A percentile compares a stretch with the other conserved stretches of the same genome.
phyloP scores from a whole-genome alignment of 805 yeast species.

The Spathaspora sp. region DNA sequence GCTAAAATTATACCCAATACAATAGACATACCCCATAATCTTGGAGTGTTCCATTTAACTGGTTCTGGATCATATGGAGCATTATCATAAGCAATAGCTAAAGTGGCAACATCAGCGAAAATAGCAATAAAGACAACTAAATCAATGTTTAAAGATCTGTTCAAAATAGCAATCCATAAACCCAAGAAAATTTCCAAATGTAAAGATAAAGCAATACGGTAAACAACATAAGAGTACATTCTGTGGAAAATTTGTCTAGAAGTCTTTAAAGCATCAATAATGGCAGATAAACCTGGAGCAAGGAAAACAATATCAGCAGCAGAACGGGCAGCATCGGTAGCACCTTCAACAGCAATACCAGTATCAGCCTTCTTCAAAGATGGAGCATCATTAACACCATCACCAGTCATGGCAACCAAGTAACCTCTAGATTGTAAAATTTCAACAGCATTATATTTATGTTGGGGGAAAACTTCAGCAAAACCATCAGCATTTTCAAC shows the following conservation, averaged over 20 bases:
- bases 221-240: constrained; percentile 96
- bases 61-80: constrained; percentile 93
- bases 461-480: constrained; percentile 98
- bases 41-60: constrained; percentile 95
- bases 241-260: constrained; percentile 98
- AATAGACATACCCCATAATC: constrained; percentile 96
- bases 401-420: constrained; percentile 99
- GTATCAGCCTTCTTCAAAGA: constrained; percentile 87
- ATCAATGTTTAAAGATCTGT: constrained; percentile 82
- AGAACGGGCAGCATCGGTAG: constrained; percentile 95
- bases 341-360: constrained; percentile 99
- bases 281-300: constrained; percentile 94
- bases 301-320: constrained; percentile 94
- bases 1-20: constrained; percentile 84
- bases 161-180: constrained; percentile 93
- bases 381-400: constrained; percentile 98
- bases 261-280: constrained; percentile 88
- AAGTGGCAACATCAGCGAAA: constrained; percentile 95
- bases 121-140: constrained; percentile 94
- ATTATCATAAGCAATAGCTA: constrained; percentile 95
- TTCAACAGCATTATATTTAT: constrained; percentile 93
- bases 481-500: constrained; percentile 98
- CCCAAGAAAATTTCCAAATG: constrained; percentile 94
- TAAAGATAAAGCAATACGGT: constrained; percentile 94
- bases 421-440: constrained; percentile 93